These are phyloP conservation scores for Scleroderma citrinum DNA, from an alignment of 768 basidiomycete genomes.

Conservation along the genomic window DNA sequence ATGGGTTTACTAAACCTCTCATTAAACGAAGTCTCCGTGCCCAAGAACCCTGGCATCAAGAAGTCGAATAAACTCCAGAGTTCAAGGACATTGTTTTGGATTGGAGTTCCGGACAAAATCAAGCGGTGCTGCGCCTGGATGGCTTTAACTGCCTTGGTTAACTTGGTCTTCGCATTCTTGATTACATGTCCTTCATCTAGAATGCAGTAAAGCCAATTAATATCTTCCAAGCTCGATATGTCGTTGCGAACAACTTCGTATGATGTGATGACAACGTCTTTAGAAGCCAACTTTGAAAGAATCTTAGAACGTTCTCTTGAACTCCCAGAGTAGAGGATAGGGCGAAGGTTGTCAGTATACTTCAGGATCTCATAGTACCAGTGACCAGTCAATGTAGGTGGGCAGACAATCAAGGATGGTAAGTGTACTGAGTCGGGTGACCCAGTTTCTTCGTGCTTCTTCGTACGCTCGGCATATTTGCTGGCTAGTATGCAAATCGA, in stretches of 20 bases:
- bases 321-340: conserved; percentile 86
- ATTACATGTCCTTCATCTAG: conserved; percentile 98
- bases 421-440: conserved; percentile 78
- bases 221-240: conserved; percentile 61
- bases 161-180: conserved; percentile 97
- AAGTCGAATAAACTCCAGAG: conserved; percentile 99
- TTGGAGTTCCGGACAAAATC: conserved; percentile 94
- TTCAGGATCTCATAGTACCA: conserved; percentile 98
- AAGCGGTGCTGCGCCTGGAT: conserved; percentile 89
- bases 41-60: conserved; percentile 98
- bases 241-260: conserved; percentile 98
- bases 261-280: conserved; percentile 94
- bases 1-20: conserved; percentile 97
- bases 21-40: conserved; percentile 91
- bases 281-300: conserved; percentile 54
- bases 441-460: conserved; percentile 56
- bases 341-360: conserved; percentile 78
- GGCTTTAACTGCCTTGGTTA: conserved; percentile 92
- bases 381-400: conserved; percentile 95
- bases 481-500: conserved; percentile 95
- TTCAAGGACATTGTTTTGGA: conserved; percentile 98
- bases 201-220: conserved; percentile 93
- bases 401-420: conserved; percentile 93
- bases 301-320: conserved; percentile 73
- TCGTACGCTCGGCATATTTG: conserved; percentile 84